Evolutionary conservation across 129 eudicot genomes (phyloP).

Genomic region (Flaveria ramosissima): DNA sequence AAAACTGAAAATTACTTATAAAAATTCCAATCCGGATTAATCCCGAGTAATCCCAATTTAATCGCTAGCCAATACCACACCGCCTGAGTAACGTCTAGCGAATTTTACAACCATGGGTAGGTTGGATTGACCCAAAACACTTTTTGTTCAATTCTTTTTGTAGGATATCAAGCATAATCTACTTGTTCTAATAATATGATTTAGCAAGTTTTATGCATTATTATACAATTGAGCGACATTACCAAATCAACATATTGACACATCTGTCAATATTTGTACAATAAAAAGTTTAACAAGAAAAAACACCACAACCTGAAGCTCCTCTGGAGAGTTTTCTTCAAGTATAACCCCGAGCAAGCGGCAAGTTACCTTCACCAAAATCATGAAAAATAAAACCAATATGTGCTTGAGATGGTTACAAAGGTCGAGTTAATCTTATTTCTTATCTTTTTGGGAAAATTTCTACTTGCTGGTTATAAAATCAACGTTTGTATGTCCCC

Average conservation of each 20-base stretch:
- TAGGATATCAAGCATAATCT: background rate
- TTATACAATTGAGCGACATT: background rate
- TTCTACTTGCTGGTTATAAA: background rate
- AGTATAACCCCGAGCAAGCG: constrained; percentile 85
- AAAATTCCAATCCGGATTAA: too few relatives aligned
- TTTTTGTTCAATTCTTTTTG: background rate
- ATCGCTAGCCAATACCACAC: too few relatives aligned
- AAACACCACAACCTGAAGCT: constrained; percentile 64
- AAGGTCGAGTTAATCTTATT: constrained; percentile 1
- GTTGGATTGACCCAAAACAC: background rate
- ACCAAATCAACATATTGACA: background rate
- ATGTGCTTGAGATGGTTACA: constrained; percentile 20
- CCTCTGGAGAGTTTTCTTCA: constrained; percentile 82
- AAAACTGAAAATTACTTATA: too few relatives aligned
- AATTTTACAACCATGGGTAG: too few relatives aligned
- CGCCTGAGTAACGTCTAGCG: too few relatives aligned
- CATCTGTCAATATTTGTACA: background rate
- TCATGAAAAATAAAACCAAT: constrained; percentile 6
- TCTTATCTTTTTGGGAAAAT: background rate
- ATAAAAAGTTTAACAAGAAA: constrained; percentile 16
- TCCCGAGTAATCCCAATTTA: too few relatives aligned
- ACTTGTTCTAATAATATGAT: background rate
- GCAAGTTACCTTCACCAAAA: constrained; percentile 71
- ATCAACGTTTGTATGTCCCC: background rate
- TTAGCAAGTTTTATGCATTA: background rate